Conservation (phyloP, 2,329 filamentous ascomycete genomes). For the Stagonosporopsis cucurbitacearum region DNA sequence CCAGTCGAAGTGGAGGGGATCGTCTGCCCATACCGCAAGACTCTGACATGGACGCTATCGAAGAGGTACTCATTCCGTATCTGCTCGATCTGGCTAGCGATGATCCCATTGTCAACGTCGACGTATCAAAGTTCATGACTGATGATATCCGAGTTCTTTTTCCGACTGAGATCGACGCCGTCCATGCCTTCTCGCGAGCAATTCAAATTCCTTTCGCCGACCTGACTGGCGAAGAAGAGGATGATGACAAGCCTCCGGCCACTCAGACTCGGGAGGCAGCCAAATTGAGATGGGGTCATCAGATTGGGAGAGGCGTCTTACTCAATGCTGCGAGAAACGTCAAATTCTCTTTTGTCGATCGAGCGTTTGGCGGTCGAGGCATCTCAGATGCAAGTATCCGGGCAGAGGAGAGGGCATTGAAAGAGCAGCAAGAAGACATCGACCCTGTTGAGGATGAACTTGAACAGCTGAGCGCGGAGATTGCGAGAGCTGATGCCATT, state of each 20-base stretch:
- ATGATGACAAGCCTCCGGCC: slow-evolving; percentile 28
- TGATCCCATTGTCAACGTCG: slow-evolving; percentile 61
- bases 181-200: slow-evolving; percentile 62
- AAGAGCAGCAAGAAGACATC: slow-evolving; percentile 55
- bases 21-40: slow-evolving; percentile 61
- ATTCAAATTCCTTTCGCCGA: slow-evolving; percentile 61
- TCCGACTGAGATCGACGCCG: slow-evolving; percentile 60
- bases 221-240: slow-evolving; percentile 51
- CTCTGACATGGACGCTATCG: slow-evolving; percentile 60
- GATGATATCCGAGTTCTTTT: slow-evolving; percentile 62
- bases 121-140: slow-evolving; percentile 64
- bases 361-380: slow-evolving; percentile 67
- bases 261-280: slow-evolving; percentile 55
- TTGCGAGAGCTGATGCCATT: slow-evolving; percentile 26
- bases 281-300: slow-evolving; percentile 64
- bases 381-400: slow-evolving; percentile 49
- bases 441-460: slow-evolving; percentile 56
- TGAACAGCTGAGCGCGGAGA: slow-evolving; percentile 45
- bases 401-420: slow-evolving; percentile 51
- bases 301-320: slow-evolving; percentile 65
- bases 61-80: slow-evolving; percentile 65
- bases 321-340: slow-evolving; percentile 63
- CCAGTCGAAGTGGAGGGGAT: slow-evolving; percentile 51
- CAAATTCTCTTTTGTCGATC: slow-evolving; percentile 64
- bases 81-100: slow-evolving; percentile 61